These are phyloP conservation scores for Lasiosphaeria hispida DNA, from an alignment of 495 filamentous ascomycete species.

Conservation along the genomic window DNA sequence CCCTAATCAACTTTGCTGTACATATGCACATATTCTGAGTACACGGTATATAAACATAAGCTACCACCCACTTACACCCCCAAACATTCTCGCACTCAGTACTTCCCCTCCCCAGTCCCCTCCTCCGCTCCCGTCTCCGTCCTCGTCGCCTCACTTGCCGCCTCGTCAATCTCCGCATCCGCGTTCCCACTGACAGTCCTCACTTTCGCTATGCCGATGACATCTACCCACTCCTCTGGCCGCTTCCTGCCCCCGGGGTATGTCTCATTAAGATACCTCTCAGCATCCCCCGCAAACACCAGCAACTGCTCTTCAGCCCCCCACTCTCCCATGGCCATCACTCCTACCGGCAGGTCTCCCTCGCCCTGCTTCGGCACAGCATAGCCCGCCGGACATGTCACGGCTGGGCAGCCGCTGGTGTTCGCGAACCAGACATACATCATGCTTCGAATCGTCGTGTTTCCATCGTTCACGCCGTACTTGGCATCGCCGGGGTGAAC, in stretches of 20 bases:
- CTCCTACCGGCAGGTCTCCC: conserved; percentile 63
- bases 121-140: not conserved
- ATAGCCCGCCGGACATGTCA: conserved; percentile 78
- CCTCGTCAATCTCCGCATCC: not conserved
- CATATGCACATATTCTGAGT: no score
- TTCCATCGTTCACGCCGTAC: conserved; percentile 71
- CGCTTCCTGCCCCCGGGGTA: conserved; percentile 39
- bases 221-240: conserved; percentile 44
- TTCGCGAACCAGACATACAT: conserved; percentile 89
- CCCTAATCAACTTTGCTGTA: no score
- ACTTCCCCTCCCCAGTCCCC: not conserved
- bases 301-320: conserved; percentile 77
- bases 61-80: no score
- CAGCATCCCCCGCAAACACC: conserved; percentile 67
- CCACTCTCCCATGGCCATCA: conserved; percentile 92
- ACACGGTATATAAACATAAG: no score
- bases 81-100: no score
- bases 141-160: not conserved
- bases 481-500: conserved; percentile 48
- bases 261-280: conserved; percentile 46
- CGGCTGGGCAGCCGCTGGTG: conserved; percentile 72
- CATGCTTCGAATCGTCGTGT: conserved; percentile 73
- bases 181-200: not conserved
- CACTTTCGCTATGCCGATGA: conserved; percentile 32
- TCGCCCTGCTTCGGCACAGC: conserved; percentile 47